Base-by-base conservation (phyloP, 2,329 filamentous ascomycete genomes). In the Zasmidium cellare region DNA sequence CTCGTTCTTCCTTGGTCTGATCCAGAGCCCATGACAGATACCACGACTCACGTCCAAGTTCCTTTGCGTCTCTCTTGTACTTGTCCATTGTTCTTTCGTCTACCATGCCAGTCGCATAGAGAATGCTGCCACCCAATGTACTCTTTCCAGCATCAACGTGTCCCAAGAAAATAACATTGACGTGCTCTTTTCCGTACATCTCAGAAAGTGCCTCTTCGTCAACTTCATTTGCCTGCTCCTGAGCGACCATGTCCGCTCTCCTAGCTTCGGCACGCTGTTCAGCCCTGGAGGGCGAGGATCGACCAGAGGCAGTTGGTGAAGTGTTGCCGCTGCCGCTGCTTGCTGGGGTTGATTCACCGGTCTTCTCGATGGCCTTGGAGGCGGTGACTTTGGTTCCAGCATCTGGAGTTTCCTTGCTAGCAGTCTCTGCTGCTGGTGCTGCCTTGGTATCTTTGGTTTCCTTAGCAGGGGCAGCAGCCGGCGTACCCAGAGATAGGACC, bases 61-160 rank as follows among this genome's bases (percentile, higher is more conserved):
- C 94, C 81, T 96, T 97, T 51, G 94, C 93, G 71, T 99, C 96
- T 68, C 86, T 87, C 84, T 93, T 96, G 82, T 96, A 96, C 79
- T 99, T 99, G 54, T 99, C 94, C 82, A 99, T 86, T 35, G 94
- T 99, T 74, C 94, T 87, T 77, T 99, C 92, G 71, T 99, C 96
- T n/a, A 99, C 94, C 94, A 97, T 99, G 60, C 94, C 94, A 3
- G 93, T 97, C 53, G 86, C 87, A 75, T 94, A 96, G 14, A 99
- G 82, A 63, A 99, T 96, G 53, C 90, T 90, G 51, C 94, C 94
- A 72, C 94, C 94, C 5, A 99, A 83, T 2, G 94, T 99, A 41
- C 92, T 97, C 80, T 99, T 99, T 68, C 94, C 94, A 53, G 94
- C 94, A 80, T 99, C 94, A 69, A 99, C 96, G 82, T 99, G 94